Evolutionary conservation across 2,329 filamentous ascomycete species (phyloP).

Genomic region (Coniochaeta sp.): DNA sequence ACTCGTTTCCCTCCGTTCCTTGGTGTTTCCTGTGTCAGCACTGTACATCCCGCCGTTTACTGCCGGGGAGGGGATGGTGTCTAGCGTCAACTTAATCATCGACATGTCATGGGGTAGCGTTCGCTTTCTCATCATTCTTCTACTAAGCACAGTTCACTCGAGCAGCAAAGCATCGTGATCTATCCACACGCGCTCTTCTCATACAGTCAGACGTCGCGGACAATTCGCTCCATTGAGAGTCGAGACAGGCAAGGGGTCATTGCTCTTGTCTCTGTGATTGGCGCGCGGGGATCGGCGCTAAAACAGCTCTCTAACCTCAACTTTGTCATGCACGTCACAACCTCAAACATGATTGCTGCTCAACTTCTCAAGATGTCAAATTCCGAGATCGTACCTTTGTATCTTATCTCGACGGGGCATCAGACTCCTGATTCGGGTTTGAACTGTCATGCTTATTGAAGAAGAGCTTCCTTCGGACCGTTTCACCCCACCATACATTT

Average conservation of each 20-base stretch:
- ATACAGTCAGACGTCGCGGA: not conserved
- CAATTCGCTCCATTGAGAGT: not conserved
- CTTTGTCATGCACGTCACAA: not conserved
- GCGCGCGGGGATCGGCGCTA: not conserved
- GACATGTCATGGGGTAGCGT: not conserved
- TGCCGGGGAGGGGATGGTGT: not conserved
- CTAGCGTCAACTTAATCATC: not conserved
- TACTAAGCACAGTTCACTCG: not conserved
- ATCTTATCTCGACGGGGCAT: not conserved
- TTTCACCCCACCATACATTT: not conserved
- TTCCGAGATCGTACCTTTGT: not conserved
- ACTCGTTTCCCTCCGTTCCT: not conserved
- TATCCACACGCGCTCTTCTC: not conserved
- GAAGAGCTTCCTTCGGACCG: not conserved
- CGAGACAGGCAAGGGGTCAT: too few species aligned
- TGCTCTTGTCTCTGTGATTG: not conserved
- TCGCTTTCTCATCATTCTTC: not conserved
- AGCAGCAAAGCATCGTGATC: too few species aligned
- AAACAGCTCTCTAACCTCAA: not conserved
- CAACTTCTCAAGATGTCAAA: not conserved
- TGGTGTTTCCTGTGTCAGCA: not conserved
- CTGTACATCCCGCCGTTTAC: not conserved
- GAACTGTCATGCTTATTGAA: not conserved
- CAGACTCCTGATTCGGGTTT: not conserved
- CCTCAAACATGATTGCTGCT: not conserved